These are phyloP conservation scores for Tricholoma terreum DNA, from an alignment of 768 basidiomycete genomes.

Conservation along the genomic window DNA sequence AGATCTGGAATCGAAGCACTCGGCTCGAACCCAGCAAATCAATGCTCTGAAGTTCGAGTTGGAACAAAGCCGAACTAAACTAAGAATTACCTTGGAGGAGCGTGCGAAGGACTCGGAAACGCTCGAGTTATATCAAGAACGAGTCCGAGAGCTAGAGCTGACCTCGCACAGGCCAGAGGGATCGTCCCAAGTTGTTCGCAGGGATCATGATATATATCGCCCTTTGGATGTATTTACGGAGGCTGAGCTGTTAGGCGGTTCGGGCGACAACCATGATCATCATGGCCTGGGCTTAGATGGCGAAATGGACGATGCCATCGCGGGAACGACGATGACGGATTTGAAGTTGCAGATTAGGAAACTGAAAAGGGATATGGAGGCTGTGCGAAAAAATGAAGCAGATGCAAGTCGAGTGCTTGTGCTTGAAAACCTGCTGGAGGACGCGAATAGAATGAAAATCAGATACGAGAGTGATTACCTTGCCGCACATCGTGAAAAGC, in stretches of 20 bases:
- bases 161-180: slow-evolving; percentile 47
- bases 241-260: slow-evolving; percentile 31
- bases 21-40: slow-evolving; percentile 63
- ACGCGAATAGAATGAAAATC: slow-evolving; percentile 86
- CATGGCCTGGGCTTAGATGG: slow-evolving; percentile 65
- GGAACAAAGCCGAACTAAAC: slow-evolving; percentile 67
- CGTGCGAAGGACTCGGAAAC: slow-evolving; percentile 79
- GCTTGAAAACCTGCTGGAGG: slow-evolving; percentile 88
- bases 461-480: slow-evolving; percentile 89
- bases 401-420: slow-evolving; percentile 77
- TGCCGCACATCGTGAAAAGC: slow-evolving; percentile 75
- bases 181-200: slow-evolving; percentile 25
- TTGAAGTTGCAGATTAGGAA: slow-evolving; percentile 84
- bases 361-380: slow-evolving; percentile 77
- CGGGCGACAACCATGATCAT: slow-evolving; percentile 34
- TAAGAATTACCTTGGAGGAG: slow-evolving; percentile 67
- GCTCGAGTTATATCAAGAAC: slow-evolving; percentile 86
- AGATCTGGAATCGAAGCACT: slow-evolving; percentile 72
- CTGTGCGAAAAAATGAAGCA: slow-evolving; percentile 67
- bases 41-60: slow-evolving; percentile 74
- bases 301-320: slow-evolving; percentile 84
- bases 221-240: slow-evolving; percentile 19
- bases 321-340: slow-evolving; percentile 87
- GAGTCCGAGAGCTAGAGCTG: slow-evolving; percentile 84
- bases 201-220: slow-evolving; percentile 13